A percentile compares a stretch with the other conserved stretches of the same genome.
Evolutionary conservation across 73 alveolate species (phyloP).

Genomic region (Uronychia binucleata): DNA sequence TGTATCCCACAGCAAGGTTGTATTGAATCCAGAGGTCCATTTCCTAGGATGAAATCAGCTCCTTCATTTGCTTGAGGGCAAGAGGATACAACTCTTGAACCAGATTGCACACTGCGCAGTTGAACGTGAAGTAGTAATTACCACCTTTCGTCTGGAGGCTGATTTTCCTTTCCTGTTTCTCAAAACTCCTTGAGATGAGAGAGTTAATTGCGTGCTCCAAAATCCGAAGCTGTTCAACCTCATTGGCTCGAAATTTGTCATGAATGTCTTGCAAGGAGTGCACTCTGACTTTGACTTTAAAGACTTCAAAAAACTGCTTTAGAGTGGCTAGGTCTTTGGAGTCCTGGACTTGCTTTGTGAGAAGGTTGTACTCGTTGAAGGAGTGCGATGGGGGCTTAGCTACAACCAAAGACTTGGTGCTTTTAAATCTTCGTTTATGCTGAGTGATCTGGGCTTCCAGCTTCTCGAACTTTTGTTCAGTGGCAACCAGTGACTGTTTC

Average conservation of each 20-base stretch:
- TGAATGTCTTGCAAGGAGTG: not conserved
- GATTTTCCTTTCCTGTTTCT: not conserved
- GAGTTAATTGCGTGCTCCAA: not conserved
- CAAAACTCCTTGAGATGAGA: not conserved
- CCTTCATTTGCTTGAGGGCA: not conserved
- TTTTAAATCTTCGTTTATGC: too few species aligned
- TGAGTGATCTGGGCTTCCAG: not conserved
- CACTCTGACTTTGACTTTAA: not conserved
- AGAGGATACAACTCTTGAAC: not conserved
- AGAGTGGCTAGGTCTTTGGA: not conserved
- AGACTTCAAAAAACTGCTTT: not conserved
- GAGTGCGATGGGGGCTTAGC: not conserved
- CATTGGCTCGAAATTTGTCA: not conserved
- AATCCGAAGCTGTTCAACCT: not conserved
- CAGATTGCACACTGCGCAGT: not conserved
- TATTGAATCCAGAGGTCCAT: not conserved
- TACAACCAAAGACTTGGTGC: not conserved
- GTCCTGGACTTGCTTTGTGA: not conserved
- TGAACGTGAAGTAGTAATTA: not conserved
- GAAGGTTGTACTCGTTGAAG: not conserved
- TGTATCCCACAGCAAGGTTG: not conserved
- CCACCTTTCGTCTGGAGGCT: not conserved
- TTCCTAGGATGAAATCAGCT: not conserved
- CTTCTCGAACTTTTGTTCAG: not conserved
- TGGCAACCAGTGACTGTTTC: too few species aligned